Conservation (phyloP, 805 yeast species). For the Wickerhamiella musiphila region DNA sequence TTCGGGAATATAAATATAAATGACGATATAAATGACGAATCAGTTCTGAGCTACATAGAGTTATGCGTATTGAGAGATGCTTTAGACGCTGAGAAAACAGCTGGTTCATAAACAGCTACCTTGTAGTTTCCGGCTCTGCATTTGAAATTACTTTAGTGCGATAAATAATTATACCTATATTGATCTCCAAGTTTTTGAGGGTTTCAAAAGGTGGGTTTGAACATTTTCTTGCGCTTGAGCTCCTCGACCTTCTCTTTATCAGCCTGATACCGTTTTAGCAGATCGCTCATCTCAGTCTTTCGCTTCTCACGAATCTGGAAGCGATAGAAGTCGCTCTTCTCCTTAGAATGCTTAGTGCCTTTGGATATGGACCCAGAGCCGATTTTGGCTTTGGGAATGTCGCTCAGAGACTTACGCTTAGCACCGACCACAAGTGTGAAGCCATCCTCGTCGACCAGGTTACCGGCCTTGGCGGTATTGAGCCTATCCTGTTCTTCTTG, state of each 20-base stretch:
- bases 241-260: conserved; percentile 74
- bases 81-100: no score
- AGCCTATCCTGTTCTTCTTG: conserved; percentile 38
- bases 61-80: no score
- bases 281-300: conserved; percentile 80
- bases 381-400: conserved; percentile 25
- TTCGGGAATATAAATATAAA: no score
- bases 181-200: no score
- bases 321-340: conserved; percentile 82
- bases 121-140: no score
- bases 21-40: no score
- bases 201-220: no score
- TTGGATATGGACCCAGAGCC: no score
- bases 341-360: conserved; percentile 34
- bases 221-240: conserved; percentile 66
- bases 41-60: no score
- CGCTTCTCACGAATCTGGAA: conserved; percentile 90
- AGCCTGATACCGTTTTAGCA: conserved; percentile 65
- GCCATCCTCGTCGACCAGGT: conserved; percentile 79
- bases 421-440: conserved; percentile 80
- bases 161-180: no score
- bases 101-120: no score
- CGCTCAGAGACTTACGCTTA: conserved; percentile 65
- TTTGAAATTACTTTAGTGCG: no score
- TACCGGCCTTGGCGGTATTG: conserved; percentile 19